Conservation (phyloP, 495 filamentous ascomycete species). For the Penicillium longicatenatum region DNA sequence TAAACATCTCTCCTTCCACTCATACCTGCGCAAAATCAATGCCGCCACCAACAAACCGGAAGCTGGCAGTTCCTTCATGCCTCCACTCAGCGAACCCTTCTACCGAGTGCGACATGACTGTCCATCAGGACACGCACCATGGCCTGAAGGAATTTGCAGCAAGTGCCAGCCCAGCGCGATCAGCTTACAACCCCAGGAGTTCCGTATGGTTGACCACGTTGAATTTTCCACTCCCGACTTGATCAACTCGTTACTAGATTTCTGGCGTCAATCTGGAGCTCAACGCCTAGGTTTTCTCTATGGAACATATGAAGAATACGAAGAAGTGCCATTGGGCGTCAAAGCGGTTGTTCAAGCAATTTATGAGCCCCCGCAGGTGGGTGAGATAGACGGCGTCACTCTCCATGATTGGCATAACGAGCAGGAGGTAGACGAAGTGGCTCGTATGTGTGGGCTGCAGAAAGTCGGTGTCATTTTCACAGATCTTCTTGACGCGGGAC, state of each 20-base stretch:
- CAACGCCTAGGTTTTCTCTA: slow-evolving; percentile 92
- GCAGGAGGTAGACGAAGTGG: slow-evolving; percentile 77
- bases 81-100: slow-evolving; percentile 90
- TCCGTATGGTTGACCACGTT: slow-evolving; percentile 98
- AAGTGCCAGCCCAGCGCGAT: slow-evolving; percentile 99
- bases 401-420: slow-evolving; percentile 88
- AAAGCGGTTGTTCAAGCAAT: slow-evolving; percentile 98
- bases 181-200: slow-evolving; percentile 88
- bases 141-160: slow-evolving; percentile 98
- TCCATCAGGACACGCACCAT: slow-evolving; percentile 87
- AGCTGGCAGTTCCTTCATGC: slow-evolving; percentile 89
- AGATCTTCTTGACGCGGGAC: slow-evolving; percentile 82
- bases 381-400: slow-evolving; percentile 89
- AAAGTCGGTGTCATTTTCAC: slow-evolving; percentile 96
- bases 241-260: slow-evolving; percentile 85
- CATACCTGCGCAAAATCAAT: slow-evolving; percentile 92
- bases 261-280: slow-evolving; percentile 78
- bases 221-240: slow-evolving; percentile 84
- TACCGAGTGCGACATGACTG: slow-evolving; percentile 88
- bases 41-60: slow-evolving; percentile 95
- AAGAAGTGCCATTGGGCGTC: slow-evolving; percentile 87
- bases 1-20: slow-evolving; percentile 96
- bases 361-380: slow-evolving; percentile 91
- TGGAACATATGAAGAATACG: slow-evolving; percentile 87
- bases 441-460: slow-evolving; percentile 80